phyloP scores from a whole-genome alignment of 192 early-diverging fungal species.

The Coemansia sp. region DNA sequence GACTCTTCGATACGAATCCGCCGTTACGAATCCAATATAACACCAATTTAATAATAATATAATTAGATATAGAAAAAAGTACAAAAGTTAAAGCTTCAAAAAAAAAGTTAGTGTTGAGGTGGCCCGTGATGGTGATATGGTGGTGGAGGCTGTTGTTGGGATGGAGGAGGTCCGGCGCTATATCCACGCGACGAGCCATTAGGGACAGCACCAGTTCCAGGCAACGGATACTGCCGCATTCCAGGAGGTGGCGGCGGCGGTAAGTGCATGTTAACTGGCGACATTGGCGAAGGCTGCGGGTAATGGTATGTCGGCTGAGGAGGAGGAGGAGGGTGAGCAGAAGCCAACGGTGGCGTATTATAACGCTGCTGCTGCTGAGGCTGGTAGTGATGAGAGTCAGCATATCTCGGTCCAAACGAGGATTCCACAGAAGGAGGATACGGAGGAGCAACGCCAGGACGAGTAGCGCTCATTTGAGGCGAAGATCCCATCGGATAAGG shows the following conservation, averaged over 20 bases:
- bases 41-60: not conserved
- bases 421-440: too few relatives aligned
- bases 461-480: not conserved
- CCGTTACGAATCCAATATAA: slow-evolving; percentile 16
- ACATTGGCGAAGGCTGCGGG: slow-evolving; percentile 8
- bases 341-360: slow-evolving; percentile 10
- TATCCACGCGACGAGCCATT: not conserved
- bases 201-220: not conserved
- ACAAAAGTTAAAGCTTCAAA: not conserved
- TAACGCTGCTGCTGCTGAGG: not conserved
- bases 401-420: not conserved
- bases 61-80: not conserved
- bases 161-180: slow-evolving; percentile 4
- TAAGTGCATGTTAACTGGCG: not conserved
- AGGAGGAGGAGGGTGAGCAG: not conserved
- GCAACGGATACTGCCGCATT: not conserved
- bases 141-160: not conserved
- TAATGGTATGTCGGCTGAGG: slow-evolving; percentile 11
- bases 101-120: slow-evolving; percentile 15
- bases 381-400: slow-evolving; percentile 2
- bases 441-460: too few relatives aligned
- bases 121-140: slow-evolving; percentile 6
- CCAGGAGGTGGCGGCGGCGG: not conserved
- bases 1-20: slow-evolving; percentile 43
- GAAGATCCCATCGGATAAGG: not conserved